Base-by-base conservation (phyloP, 352 stramenopile genomes). In the Phytophthora niederhauseri region DNA sequence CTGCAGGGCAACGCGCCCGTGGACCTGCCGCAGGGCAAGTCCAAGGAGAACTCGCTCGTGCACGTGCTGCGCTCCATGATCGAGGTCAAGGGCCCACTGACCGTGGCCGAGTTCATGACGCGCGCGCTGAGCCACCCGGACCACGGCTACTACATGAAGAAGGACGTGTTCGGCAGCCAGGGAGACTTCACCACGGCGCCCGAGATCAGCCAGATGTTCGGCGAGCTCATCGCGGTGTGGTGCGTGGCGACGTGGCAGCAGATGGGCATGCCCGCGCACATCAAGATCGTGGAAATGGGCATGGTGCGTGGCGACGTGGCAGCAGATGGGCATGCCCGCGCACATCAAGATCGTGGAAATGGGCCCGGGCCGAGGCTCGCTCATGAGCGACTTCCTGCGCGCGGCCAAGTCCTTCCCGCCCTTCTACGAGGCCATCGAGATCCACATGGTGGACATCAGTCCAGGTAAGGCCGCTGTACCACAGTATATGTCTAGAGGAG, bases 141-240 rank as follows among this genome's bases (percentile, higher is more conserved):
- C 54, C 87, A 98, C 77, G 97, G 97, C 36, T 99, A 99, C 79
- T 99, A 99, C 82, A 98, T 98, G 78, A 96, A 97, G 70, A 89
- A 89, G 43, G 88, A 98, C 64, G 87, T 98, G 56, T 97, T 98
- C 72, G 94, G 94, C 36, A 85, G 73, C 30, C 79, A 95, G 52
- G 93, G 92, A 63, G 93, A 98, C 81, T 98, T 98, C 77, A 97
- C 95, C 30, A 98, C 94, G 1, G 93, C 94, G 14, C 94, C 94
- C 2, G 94, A 98, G 79, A 98, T 98, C 71, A 96, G 80, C 45
- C 92, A 98, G 64, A 95, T 98, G 77, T 98, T 98, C 71, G 93
- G 94, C 55, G 94, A 98, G 71, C 78, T 98, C 38, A 82, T 98
- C 60, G 88, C 89, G 30, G 73, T 98, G 11, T 98, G 94, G 94